phyloP scores from a whole-genome alignment of 768 basidiomycete species.

The Rhizopogon vulgaris region DNA sequence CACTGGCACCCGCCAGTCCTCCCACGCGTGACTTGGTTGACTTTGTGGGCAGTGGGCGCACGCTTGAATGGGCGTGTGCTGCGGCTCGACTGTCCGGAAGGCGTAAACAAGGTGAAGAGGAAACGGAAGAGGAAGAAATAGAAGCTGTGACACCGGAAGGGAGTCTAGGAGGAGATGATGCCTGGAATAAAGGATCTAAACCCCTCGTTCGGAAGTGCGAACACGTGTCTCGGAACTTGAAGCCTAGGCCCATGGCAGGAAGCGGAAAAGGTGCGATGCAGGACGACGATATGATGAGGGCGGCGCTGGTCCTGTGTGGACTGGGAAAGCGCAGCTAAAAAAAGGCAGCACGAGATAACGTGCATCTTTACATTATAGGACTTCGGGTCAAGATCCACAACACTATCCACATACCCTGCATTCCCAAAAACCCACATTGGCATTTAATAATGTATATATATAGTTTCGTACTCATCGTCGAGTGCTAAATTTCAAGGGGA shows the following conservation, averaged over 20 bases:
- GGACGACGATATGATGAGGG: constrained; percentile 67
- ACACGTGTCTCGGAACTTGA: constrained; percentile 1
- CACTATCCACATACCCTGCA: constrained; percentile 3
- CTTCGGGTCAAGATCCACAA: not conserved
- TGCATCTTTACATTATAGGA: not conserved
- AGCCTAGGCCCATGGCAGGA: not conserved
- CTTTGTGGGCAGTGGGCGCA: constrained; percentile 21
- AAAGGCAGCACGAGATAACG: not conserved
- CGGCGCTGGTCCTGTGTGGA: constrained; percentile 63
- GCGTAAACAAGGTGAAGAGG: constrained; percentile 14
- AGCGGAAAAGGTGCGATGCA: constrained; percentile 20
- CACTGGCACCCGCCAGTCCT: constrained; percentile 36
- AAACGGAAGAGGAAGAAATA: constrained; percentile 58
- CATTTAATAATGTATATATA: not conserved
- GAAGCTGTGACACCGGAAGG: constrained; percentile 63
- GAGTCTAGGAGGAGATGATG: constrained; percentile 37
- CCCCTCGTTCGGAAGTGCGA: not conserved
- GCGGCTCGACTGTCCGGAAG: constrained; percentile 45
- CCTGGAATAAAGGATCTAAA: constrained; percentile 25
- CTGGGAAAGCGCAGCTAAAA: constrained; percentile 24
- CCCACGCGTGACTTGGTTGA: constrained; percentile 26
- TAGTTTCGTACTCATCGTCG: not conserved
- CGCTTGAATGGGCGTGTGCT: constrained; percentile 27
- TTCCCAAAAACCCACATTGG: not conserved
- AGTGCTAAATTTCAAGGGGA: not conserved